Conservation (phyloP, 1,284 basidiomycete species). For the Naganishia sp. region DNA sequence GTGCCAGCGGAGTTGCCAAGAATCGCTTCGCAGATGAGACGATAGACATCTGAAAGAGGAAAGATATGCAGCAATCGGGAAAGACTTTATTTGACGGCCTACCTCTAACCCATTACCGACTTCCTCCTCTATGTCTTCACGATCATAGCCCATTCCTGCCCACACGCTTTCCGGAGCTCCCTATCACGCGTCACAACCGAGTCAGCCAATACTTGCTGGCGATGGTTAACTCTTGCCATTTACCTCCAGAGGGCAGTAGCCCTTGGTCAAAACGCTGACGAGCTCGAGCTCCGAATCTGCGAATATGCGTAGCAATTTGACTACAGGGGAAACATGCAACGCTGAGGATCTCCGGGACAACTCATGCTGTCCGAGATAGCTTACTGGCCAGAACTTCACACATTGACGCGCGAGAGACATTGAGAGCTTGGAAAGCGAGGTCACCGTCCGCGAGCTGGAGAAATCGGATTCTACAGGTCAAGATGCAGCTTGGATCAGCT, state of each 20-base stretch:
- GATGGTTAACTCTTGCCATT: not conserved
- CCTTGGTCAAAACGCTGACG: slow-evolving; percentile 71
- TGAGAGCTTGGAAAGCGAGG: slow-evolving; percentile 72
- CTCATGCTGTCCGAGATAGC: slow-evolving; percentile 28
- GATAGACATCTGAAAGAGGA: slow-evolving; percentile 69
- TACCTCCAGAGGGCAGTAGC: slow-evolving; percentile 37
- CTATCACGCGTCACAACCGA: not conserved
- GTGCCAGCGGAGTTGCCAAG: slow-evolving; percentile 73
- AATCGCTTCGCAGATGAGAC: slow-evolving; percentile 76
- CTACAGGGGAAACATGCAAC: slow-evolving; percentile 34
- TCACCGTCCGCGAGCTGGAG: slow-evolving; percentile 60
- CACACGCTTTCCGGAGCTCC: slow-evolving; percentile 71
- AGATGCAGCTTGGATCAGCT: slow-evolving; percentile 57
- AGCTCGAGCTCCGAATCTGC: slow-evolving; percentile 68
- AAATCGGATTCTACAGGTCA: slow-evolving; percentile 57
- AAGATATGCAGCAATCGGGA: slow-evolving; percentile 1
- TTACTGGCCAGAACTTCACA: slow-evolving; percentile 74
- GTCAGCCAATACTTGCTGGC: not conserved
- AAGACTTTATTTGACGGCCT: slow-evolving; percentile 38
- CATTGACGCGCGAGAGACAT: slow-evolving; percentile 68
- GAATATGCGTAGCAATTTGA: slow-evolving; percentile 76
- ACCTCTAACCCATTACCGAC: slow-evolving; percentile 76
- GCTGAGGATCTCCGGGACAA: not conserved
- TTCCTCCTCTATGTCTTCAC: slow-evolving; percentile 60
- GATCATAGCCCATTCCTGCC: slow-evolving; percentile 62